These are phyloP conservation scores for Xylariaceae sp. DNA, from an alignment of 2,329 filamentous ascomycete genomes.

Conservation along the genomic window DNA sequence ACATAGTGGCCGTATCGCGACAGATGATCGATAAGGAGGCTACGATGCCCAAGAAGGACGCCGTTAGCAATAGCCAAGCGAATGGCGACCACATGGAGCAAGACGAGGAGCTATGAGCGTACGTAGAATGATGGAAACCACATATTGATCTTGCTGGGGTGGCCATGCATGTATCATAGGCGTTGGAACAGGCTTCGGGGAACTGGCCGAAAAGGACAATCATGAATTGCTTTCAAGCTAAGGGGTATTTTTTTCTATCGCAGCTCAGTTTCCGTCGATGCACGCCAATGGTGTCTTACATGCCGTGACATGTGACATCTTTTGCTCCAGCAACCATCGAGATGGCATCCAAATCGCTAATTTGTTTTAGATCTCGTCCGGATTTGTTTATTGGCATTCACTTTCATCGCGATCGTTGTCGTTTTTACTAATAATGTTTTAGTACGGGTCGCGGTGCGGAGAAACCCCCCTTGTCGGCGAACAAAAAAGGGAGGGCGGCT, in stretches of 20 bases:
- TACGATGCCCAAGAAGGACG: conserved; percentile 72
- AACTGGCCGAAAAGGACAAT: conserved; percentile 28
- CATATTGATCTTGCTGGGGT: conserved; percentile 19
- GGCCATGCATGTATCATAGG: conserved; percentile 34
- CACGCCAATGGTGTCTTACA: neutral
- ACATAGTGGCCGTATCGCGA: conserved; percentile 95
- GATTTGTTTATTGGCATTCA: neutral
- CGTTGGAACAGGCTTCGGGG: conserved; percentile 24
- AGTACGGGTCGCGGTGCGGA: neutral
- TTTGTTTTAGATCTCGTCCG: neutral
- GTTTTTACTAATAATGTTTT: neutral
- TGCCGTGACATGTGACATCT: neutral
- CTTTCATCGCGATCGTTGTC: neutral
- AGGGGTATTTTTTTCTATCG: conserved; percentile 5
- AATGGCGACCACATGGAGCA: conserved; percentile 63
- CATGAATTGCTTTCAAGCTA: conserved; percentile 25
- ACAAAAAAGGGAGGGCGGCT: too few relatives aligned
- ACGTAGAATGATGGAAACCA: conserved; percentile 17
- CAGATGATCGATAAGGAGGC: conserved; percentile 99
- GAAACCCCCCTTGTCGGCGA: too few relatives aligned
- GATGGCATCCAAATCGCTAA: neutral
- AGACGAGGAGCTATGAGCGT: conserved; percentile 48
- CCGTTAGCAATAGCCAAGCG: conserved; percentile 43
- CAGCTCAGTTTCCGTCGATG: neutral
- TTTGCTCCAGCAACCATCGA: neutral